Conservation (phyloP, 192 early-diverging fungal genomes). For the Neocallimastix lanati region DNA sequence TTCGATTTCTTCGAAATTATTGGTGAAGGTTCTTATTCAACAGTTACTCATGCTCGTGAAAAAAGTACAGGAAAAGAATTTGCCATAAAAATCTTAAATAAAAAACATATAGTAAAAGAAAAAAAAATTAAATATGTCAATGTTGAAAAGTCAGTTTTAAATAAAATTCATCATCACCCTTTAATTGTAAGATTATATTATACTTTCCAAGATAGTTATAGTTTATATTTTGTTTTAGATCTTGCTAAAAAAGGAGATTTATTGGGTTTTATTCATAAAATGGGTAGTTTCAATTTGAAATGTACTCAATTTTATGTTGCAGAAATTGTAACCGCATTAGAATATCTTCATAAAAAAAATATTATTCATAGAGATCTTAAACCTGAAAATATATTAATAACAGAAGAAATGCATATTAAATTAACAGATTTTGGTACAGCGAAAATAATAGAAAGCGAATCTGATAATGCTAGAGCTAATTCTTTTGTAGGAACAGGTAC, state of each 20-base stretch:
- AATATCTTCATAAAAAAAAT: constrained; percentile 69
- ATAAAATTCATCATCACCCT: constrained; percentile 57
- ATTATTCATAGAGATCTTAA: constrained; percentile 92
- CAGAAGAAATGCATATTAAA: neutral
- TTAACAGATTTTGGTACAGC: neutral
- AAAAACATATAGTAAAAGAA: constrained; percentile 51
- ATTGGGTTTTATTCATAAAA: constrained; percentile 45
- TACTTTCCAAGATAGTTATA: constrained; percentile 84
- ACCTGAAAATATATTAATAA: too few species aligned
- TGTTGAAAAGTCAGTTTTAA: constrained; percentile 71
- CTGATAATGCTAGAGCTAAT: constrained; percentile 28
- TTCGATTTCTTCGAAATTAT: constrained; percentile 52
- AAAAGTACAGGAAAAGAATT: constrained; percentile 41
- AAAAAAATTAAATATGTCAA: constrained; percentile 93
- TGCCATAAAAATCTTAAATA: constrained; percentile 72
- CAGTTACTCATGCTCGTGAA: constrained; percentile 69
- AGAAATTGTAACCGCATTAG: constrained; percentile 67
- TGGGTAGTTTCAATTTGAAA: constrained; percentile 52
- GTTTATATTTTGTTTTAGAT: constrained; percentile 84
- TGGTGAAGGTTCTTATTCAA: constrained; percentile 92
- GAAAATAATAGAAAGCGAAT: neutral
- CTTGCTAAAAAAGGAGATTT: constrained; percentile 80
- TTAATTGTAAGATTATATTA: constrained; percentile 84
- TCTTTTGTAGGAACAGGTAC: constrained; percentile 87
- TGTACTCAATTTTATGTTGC: constrained; percentile 69